Evolutionary conservation across 768 basidiomycete species (phyloP).

Genomic region (Trametes villosa): DNA sequence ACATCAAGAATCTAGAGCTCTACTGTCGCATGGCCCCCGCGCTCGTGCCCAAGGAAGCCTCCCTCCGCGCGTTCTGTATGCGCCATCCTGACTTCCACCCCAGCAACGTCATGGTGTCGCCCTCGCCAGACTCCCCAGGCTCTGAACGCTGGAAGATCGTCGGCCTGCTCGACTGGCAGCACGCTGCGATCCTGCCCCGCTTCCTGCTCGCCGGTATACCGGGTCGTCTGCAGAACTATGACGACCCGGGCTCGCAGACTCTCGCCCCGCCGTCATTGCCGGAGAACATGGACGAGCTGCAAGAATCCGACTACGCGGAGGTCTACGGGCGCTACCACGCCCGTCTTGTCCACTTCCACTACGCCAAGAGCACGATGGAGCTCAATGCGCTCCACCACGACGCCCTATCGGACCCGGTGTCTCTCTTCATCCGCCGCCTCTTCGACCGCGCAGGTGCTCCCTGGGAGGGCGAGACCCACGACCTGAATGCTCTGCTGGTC

Average conservation of each 20-base stretch:
- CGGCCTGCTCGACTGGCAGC: slow-evolving; percentile 39
- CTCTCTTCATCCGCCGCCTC: slow-evolving; percentile 44
- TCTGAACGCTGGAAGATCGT: slow-evolving; percentile 44
- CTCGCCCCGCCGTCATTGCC: slow-evolving; percentile 49
- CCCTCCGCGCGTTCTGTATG: slow-evolving; percentile 50
- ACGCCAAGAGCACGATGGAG: slow-evolving; percentile 47
- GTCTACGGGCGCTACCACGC: slow-evolving; percentile 45
- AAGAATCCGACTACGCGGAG: slow-evolving; percentile 38
- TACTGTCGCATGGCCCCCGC: slow-evolving; percentile 54
- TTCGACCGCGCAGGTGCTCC: slow-evolving; percentile 47
- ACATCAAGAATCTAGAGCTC: slow-evolving; percentile 52
- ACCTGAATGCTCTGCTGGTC: slow-evolving; percentile 51
- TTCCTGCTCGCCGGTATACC: slow-evolving; percentile 56
- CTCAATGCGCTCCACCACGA: slow-evolving; percentile 49
- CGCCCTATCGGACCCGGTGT: slow-evolving; percentile 43
- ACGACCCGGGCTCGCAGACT: slow-evolving; percentile 44
- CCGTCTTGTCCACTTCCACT: slow-evolving; percentile 56
- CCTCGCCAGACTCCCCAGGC: slow-evolving; percentile 51
- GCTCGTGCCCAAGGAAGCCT: slow-evolving; percentile 46
- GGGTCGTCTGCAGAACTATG: slow-evolving; percentile 49
- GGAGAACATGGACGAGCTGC: slow-evolving; percentile 46
- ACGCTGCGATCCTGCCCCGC: slow-evolving; percentile 54
- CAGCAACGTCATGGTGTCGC: slow-evolving; percentile 53
- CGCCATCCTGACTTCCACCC: slow-evolving; percentile 48
- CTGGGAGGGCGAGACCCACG: slow-evolving; percentile 57